phyloP scores from a whole-genome alignment of 2,329 filamentous ascomycete species.

The Cladosporium oxysporum region DNA sequence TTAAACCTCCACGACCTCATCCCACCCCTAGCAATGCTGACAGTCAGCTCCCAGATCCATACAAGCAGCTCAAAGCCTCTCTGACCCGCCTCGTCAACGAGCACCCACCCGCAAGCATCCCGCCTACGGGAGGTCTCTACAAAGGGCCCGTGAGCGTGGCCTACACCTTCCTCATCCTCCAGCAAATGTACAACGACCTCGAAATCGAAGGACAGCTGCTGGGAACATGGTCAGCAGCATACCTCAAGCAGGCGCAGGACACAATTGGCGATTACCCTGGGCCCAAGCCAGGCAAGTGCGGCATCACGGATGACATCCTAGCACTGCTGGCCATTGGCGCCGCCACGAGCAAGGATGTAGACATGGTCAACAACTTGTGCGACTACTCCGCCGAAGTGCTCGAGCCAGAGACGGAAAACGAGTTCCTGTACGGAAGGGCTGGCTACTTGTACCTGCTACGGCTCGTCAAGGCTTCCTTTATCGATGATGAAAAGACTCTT shows the following conservation, averaged over 20 bases:
- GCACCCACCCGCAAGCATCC: conserved; percentile 48
- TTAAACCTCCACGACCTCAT: neutral
- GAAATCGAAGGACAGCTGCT: conserved; percentile 48
- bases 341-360: conserved; percentile 51
- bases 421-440: conserved; percentile 67
- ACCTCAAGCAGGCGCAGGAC: conserved; percentile 52
- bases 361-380: conserved; percentile 53
- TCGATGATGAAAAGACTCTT: conserved; percentile 50
- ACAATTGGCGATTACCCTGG: conserved; percentile 52
- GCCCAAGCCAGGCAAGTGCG: conserved; percentile 49
- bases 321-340: conserved; percentile 52
- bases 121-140: conserved; percentile 52
- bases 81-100: conserved; percentile 51
- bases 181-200: conserved; percentile 51
- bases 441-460: conserved; percentile 69
- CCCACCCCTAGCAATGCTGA: neutral
- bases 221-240: conserved; percentile 53
- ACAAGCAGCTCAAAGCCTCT: conserved; percentile 54
- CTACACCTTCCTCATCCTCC: conserved; percentile 53
- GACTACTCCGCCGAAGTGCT: conserved; percentile 52
- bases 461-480: conserved; percentile 60
- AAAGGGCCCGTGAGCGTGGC: conserved; percentile 53
- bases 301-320: conserved; percentile 54
- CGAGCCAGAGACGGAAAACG: conserved; percentile 54
- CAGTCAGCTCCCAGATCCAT: conserved; percentile 39